These are phyloP conservation scores for Pseudogymnoascus sp. DNA, from an alignment of 2,329 filamentous ascomycete genomes.

Conservation along the genomic window DNA sequence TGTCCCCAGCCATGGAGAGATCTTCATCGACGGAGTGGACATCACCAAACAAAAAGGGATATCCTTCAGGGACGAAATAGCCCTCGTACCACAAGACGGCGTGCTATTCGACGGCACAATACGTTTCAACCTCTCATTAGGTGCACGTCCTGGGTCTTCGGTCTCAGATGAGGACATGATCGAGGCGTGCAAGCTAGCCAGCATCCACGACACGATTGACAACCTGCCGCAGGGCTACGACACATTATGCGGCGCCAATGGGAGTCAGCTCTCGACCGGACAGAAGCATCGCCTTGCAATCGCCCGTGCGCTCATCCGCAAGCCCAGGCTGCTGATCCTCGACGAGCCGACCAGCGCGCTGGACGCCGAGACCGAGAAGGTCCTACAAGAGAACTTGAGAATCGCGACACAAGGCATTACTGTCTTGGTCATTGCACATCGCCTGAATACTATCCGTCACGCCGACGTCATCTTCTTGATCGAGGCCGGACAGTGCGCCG, in stretches of 20 bases:
- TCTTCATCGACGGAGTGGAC: conserved; percentile 53
- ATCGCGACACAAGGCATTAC: conserved; percentile 35
- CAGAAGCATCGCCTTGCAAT: conserved; percentile 95
- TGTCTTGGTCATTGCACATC: conserved; percentile 29
- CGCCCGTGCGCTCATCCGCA: conserved; percentile 57
- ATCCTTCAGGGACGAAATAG: conserved; percentile 54
- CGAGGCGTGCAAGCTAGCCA: conserved; percentile 75
- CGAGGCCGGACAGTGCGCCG: conserved; percentile 22
- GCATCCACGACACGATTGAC: conserved; percentile 82
- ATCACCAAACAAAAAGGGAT: conserved; percentile 49
- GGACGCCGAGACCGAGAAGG: conserved; percentile 50
- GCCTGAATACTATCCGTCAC: conserved; percentile 22
- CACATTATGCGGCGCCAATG: conserved; percentile 83
- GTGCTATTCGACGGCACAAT: conserved; percentile 59
- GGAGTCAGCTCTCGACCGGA: conserved; percentile 80
- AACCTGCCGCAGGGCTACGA: conserved; percentile 76
- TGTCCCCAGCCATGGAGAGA: conserved; percentile 50
- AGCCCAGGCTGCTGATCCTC: conserved; percentile 58
- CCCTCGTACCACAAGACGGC: conserved; percentile 65
- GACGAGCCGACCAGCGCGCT: conserved; percentile 67
- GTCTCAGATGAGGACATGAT: conserved; percentile 57
- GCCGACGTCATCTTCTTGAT: conserved; percentile 24
- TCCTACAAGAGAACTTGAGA: conserved; percentile 34
- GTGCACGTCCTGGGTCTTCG: conserved; percentile 38
- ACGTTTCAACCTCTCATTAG: conserved; percentile 59